Percentiles rank a stretch among this genome's conserved stretches.
phyloP scores from a whole-genome alignment of 345 rosid genomes.

The Sonneratia caseolaris region DNA sequence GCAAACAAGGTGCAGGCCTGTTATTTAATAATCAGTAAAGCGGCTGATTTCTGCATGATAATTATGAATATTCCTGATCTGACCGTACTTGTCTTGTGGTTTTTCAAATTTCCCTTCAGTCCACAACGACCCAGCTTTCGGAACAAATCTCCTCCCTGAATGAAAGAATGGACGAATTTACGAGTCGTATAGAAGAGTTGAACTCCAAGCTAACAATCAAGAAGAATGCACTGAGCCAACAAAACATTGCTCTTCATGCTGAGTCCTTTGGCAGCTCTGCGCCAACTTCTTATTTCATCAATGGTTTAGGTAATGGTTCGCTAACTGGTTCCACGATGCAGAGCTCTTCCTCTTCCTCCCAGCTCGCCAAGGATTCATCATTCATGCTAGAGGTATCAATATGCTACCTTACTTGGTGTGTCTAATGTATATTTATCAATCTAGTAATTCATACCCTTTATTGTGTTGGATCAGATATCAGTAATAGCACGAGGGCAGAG shows the following conservation, averaged over 20 bases:
- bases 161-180: slow-evolving; percentile 94
- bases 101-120: slow-evolving; percentile 26
- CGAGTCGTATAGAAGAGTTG: slow-evolving; percentile 60
- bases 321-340: slow-evolving; percentile 60
- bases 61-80: slow-evolving; percentile 6
- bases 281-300: slow-evolving; percentile 73
- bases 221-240: slow-evolving; percentile 51
- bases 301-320: slow-evolving; percentile 71
- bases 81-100: slow-evolving; percentile 2
- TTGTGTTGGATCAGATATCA: slow-evolving; percentile 41
- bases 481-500: slow-evolving; percentile 56
- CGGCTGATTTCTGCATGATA: neutral
- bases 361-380: slow-evolving; percentile 66
- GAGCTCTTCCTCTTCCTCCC: slow-evolving; percentile 67
- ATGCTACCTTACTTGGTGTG: neutral
- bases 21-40: neutral
- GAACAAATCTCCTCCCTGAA: slow-evolving; percentile 79
- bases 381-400: slow-evolving; percentile 73
- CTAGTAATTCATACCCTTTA: slow-evolving; percentile 12
- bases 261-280: slow-evolving; percentile 74
- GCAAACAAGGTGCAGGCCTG: slow-evolving; percentile 40
- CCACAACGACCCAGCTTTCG: slow-evolving; percentile 67
- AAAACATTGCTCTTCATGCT: slow-evolving; percentile 46
- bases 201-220: slow-evolving; percentile 49
- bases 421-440: neutral